These are phyloP conservation scores for Candida caryicola DNA, from an alignment of 805 yeast genomes.

Conservation along the genomic window DNA sequence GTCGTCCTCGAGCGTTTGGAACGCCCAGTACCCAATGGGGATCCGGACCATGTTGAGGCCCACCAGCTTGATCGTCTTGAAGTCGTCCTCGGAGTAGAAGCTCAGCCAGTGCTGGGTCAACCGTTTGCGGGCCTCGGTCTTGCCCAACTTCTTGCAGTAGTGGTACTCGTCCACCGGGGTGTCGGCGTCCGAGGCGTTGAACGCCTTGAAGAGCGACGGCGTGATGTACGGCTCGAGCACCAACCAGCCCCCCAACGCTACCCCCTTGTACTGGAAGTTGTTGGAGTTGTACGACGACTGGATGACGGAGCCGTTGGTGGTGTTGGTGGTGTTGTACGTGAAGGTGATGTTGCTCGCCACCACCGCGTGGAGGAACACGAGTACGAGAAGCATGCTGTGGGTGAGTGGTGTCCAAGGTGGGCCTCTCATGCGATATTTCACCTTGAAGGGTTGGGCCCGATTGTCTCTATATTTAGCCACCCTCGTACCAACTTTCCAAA, in stretches of 20 bases:
- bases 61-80: conserved; percentile 44
- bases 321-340: conserved; percentile 3
- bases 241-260: conserved; percentile 70
- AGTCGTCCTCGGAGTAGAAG: conserved; percentile 60
- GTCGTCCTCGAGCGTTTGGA: conserved; percentile 46
- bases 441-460: too few relatives aligned
- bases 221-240: conserved; percentile 70
- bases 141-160: conserved; percentile 49
- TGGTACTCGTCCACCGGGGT: conserved; percentile 61
- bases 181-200: conserved; percentile 22
- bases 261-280: conserved; percentile 32
- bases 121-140: conserved; percentile 38
- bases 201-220: conserved; percentile 54
- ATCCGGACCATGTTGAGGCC: conserved; percentile 73
- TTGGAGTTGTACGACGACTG: conserved; percentile 8
- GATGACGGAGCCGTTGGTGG: conserved; percentile 6
- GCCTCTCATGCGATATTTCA: too few relatives aligned
- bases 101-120: conserved; percentile 54
- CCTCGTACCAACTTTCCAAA: too few relatives aligned
- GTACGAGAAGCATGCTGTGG: neutral
- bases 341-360: neutral
- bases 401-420: too few relatives aligned
- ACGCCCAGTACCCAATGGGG: conserved; percentile 84
- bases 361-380: neutral
- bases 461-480: too few relatives aligned